Conservation (phyloP, 2,329 filamentous ascomycete species). For the Ophiocordyceps polyrhachis-furcata region DNA sequence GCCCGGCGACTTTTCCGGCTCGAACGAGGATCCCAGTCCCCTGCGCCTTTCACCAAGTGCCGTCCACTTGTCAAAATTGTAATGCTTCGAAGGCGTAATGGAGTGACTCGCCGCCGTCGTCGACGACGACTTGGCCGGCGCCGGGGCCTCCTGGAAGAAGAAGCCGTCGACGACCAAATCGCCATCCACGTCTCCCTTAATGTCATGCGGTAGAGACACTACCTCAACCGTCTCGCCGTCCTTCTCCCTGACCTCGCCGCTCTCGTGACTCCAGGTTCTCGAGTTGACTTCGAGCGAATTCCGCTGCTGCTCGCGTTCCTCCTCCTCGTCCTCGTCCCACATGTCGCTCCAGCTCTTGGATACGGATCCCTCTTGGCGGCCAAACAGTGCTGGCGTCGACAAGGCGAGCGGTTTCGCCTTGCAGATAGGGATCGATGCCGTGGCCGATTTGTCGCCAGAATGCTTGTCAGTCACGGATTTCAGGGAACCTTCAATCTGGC, state of each 20-base stretch:
- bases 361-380: slow-evolving; percentile 55
- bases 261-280: slow-evolving; percentile 64
- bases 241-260: slow-evolving; percentile 21
- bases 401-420: slow-evolving; percentile 57
- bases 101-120: slow-evolving; percentile 30
- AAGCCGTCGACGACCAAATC: slow-evolving; percentile 51
- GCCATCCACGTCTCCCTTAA: slow-evolving; percentile 36
- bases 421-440: slow-evolving; percentile 58
- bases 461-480: slow-evolving; percentile 43
- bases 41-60: slow-evolving; percentile 71
- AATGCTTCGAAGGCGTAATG: slow-evolving; percentile 43
- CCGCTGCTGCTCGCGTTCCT: slow-evolving; percentile 46
- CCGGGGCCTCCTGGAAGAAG: slow-evolving; percentile 49
- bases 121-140: slow-evolving; percentile 10
- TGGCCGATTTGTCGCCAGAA: slow-evolving; percentile 26
- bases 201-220: slow-evolving; percentile 10
- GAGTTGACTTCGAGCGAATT: slow-evolving; percentile 47
- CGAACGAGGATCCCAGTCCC: slow-evolving; percentile 35
- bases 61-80: slow-evolving; percentile 65
- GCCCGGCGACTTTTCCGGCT: slow-evolving; percentile 30
- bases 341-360: slow-evolving; percentile 99
- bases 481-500: slow-evolving; percentile 64
- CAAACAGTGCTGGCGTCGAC: slow-evolving; percentile 64
- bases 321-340: slow-evolving; percentile 82
- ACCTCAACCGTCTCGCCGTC: slow-evolving; percentile 5